Evolutionary conservation across 73 alveolate genomes (phyloP), one percentile per base, ranked within the genome.

Genomic region (Paramecium bursaria): DNA sequence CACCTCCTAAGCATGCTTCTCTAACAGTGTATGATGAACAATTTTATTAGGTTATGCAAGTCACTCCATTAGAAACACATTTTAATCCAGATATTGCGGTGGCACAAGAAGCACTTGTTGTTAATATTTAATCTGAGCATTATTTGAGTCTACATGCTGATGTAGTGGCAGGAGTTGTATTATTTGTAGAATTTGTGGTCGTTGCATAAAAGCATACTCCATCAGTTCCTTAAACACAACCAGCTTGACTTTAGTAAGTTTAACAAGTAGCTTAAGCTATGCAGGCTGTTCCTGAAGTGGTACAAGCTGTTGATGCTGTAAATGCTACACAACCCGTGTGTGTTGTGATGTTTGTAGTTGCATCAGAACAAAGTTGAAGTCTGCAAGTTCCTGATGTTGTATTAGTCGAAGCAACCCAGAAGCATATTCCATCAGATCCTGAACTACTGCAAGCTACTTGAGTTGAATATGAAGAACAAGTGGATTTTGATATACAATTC

Each of bases 191-290:
- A n/a, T n/a, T n/a, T n/a, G n/a, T n/a, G n/a, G n/a, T n/a, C n/a
- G n/a, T n/a, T n/a, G 54, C 27, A 19, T 35, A 67, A 15, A 67
- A 39, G 22, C 82, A 67, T 42, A 39, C 82, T 7, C 82, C 82
- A 67, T 67, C 82, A 5, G 82, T 67, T 4, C 82, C 82, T 25
- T 4, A 33, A 10, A 25, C 33, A 9, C 82, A 67, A n/a, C 82
- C 55, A 5, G 49, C 23, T 67, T 67, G 60, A 19, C 21, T 31
- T 11, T 67, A 67, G 21, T 53, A 35, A 15, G 57, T 35, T 11
- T 57, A 67, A 19, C 33, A 21, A 35, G 25, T 26, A 23, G 44
- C 44, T 35, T 31, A 4, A 17, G n/a, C n/a, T n/a, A 22, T 47
- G 33, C 82, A 67, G 21, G 22, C 35, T 7, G 57, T 67, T 35